Evolutionary conservation across 2,329 filamentous ascomycete species (phyloP), one percentile per base, ranked within the genome.

Genomic region (Ceratocystiopsis minuta): DNA sequence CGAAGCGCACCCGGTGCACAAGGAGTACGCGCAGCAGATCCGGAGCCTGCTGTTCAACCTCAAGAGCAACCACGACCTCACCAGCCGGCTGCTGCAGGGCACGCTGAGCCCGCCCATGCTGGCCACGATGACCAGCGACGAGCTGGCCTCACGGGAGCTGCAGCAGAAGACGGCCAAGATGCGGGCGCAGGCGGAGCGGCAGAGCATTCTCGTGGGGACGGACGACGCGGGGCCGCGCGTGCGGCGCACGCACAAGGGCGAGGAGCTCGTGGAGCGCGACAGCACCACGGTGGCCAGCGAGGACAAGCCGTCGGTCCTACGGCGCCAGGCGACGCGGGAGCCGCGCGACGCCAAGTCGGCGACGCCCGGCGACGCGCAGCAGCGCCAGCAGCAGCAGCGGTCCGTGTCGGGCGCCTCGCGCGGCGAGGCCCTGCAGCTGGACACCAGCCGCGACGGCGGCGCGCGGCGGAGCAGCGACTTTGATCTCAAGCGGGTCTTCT

Each of bases 231-330:
- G 74, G 2, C 81, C 87, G 4, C 76, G 86, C 3, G 78, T 95
- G 43, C 74, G 86, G 52, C 77, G 83, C 50, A 95, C 88, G 2
- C 88, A 96, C 63, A 96, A 96, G 59, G 90, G 90, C 13, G 87
- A 95, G 45, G 90, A 96, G 55, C 60, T 94, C 15, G 70, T 96
- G 15, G 86, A 88, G 47, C 76, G 80, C 37, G 84, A 92, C 32
- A 67, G 61, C n/a, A 56, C 60, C 34, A 52, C 47, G 17, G 49
- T 55, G 16, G 49, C 54, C 2, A 54, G 49, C 18, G 59, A 61
- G 34, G 64, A 64, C 37, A 57, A 55, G 6, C 57, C 60, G 3
- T 58, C 60, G 1, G 53, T 55, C 14, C 48, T 58, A 45, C 52
- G 60, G 40, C 55, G 60, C 43, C 55, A 57, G 37, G 56, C 24